These are phyloP conservation scores for Gentiana dahurica DNA, from an alignment of 257 asterid species.

Conservation along the genomic window DNA sequence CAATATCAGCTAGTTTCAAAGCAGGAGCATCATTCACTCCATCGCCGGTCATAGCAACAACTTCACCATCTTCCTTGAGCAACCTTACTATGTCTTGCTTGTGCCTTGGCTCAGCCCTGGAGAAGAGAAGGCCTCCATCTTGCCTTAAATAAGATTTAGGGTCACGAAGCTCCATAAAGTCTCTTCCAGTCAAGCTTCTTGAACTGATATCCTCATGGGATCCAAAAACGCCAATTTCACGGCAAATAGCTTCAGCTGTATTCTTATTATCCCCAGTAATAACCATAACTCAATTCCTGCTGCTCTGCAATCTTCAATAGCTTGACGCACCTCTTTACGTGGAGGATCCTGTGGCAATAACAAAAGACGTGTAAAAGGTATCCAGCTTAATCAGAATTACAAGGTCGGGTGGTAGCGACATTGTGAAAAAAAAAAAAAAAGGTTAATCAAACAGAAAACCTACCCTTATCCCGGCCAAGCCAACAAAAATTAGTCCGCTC, in stretches of 20 bases:
- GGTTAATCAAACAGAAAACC: constrained; percentile 20
- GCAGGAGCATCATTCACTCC: constrained; percentile 99
- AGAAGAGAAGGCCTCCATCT: constrained; percentile 84
- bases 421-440: neutral
- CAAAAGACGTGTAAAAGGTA: neutral
- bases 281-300: constrained; percentile 98
- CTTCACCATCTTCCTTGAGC: constrained; percentile 94
- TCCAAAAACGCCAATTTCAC: constrained; percentile 91
- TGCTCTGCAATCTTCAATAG: constrained; percentile 88
- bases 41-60: constrained; percentile 99
- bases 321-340: constrained; percentile 89
- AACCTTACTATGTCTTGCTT: constrained; percentile 96
- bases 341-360: constrained; percentile 71
- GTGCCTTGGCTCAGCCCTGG: constrained; percentile 99
- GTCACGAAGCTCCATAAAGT: constrained; percentile 62
- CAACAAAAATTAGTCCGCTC: constrained; percentile 76
- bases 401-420: neutral
- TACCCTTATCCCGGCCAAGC: constrained; percentile 92
- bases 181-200: constrained; percentile 85
- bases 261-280: constrained; percentile 94
- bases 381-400: neutral
- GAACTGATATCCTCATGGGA: constrained; percentile 55
- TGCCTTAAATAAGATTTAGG: constrained; percentile 54
- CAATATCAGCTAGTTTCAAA: constrained; percentile 90
- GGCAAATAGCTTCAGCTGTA: constrained; percentile 97